A percentile compares a stretch with the other conserved stretches of the same genome.
phyloP scores from a whole-genome alignment of 257 asterid species.

The Solanum megistacrolobum region DNA sequence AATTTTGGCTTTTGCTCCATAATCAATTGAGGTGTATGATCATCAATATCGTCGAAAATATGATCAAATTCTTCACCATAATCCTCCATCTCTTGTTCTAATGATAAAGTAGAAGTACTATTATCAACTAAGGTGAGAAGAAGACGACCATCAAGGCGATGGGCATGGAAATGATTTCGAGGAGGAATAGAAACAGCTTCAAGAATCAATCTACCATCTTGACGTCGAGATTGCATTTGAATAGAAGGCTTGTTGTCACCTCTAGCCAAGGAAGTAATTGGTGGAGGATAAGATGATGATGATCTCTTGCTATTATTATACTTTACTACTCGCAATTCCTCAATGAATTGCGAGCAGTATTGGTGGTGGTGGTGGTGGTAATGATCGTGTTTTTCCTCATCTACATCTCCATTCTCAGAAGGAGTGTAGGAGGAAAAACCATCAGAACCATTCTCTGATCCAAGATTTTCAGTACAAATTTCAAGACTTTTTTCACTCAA shows the following conservation, averaged over 20 bases:
- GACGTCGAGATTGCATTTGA: slow-evolving; percentile 49
- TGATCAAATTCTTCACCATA: slow-evolving; percentile 9
- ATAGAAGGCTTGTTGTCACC: slow-evolving; percentile 35
- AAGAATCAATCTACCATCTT: slow-evolving; percentile 59
- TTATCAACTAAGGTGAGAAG: slow-evolving; percentile 32
- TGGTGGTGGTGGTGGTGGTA: background rate
- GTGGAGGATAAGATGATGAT: slow-evolving; percentile 60
- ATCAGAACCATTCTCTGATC: slow-evolving; percentile 86
- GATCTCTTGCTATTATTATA: slow-evolving; percentile 20
- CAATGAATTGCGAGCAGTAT: background rate
- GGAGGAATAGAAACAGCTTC: slow-evolving; percentile 62
- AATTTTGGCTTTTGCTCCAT: slow-evolving; percentile 13
- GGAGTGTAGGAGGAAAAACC: slow-evolving; percentile 27
- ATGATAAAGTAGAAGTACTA: background rate
- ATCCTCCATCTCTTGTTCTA: background rate
- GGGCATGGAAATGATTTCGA: slow-evolving; percentile 41
- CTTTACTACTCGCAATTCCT: slow-evolving; percentile 25
- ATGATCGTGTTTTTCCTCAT: slow-evolving; percentile 6
- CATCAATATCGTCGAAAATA: slow-evolving; percentile 20
- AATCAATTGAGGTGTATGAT: background rate
- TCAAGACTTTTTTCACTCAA: slow-evolving; percentile 60
- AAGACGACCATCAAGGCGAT: slow-evolving; percentile 63
- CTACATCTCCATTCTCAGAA: slow-evolving; percentile 23
- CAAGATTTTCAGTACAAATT: slow-evolving; percentile 81
- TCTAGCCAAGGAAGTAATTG: slow-evolving; percentile 46